Evolutionary conservation across 352 stramenopile species (phyloP).

Genomic region (Globisporangium mamillatum): DNA sequence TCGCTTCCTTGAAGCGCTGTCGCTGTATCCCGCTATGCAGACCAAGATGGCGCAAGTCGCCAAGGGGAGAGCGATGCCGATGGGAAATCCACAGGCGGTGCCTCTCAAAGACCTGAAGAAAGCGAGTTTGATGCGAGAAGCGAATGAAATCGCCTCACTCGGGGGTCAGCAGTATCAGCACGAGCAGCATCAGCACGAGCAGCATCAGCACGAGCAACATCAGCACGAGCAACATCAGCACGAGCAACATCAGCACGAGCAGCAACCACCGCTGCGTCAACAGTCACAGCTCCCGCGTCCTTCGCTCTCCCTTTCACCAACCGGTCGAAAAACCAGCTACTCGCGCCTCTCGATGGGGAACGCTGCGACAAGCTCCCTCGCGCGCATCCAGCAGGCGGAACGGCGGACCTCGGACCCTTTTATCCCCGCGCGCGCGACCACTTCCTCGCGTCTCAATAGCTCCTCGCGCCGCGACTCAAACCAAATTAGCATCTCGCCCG

Average conservation of each 20-base stretch:
- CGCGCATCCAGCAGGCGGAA: slow-evolving; percentile 22
- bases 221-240: background rate
- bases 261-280: background rate
- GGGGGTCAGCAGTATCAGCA: background rate
- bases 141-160: background rate
- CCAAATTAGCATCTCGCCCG: slow-evolving; percentile 21
- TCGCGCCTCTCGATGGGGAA: slow-evolving; percentile 14
- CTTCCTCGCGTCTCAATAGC: slow-evolving; percentile 34
- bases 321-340: background rate
- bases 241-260: background rate
- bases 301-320: background rate
- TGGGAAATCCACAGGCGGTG: slow-evolving; percentile 13
- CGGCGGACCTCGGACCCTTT: slow-evolving; percentile 28
- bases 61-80: slow-evolving; percentile 23
- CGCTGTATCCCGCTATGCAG: slow-evolving; percentile 68
- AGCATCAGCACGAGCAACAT: background rate
- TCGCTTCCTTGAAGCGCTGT: slow-evolving; percentile 72
- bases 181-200: background rate
- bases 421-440: slow-evolving; percentile 25
- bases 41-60: slow-evolving; percentile 57
- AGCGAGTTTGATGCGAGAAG: slow-evolving; percentile 14
- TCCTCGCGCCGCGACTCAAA: slow-evolving; percentile 29
- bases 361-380: slow-evolving; percentile 7
- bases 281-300: background rate
- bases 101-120: slow-evolving; percentile 18